phyloP scores from a whole-genome alignment of 2,329 filamentous ascomycete species.

The Claviceps purpurea region DNA sequence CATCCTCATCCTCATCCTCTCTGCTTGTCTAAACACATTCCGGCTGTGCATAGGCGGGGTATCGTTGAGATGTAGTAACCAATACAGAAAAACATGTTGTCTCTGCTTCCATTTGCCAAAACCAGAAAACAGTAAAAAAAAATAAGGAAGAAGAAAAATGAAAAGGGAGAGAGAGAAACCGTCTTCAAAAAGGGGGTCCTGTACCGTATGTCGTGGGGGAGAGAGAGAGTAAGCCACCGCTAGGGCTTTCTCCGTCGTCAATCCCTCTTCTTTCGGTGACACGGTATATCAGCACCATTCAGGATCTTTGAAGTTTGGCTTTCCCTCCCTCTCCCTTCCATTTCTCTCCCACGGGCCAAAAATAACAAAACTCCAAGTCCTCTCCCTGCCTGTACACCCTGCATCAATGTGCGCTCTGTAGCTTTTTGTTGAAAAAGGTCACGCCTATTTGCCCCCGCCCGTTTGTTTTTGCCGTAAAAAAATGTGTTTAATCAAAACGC shows the following conservation, averaged over 20 bases:
- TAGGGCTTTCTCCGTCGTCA: no score
- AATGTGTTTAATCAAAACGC: constrained; percentile 3
- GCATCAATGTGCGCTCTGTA: constrained; percentile 9
- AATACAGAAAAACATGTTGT: constrained; percentile 17
- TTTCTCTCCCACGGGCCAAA: background rate
- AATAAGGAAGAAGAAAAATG: constrained; percentile 5
- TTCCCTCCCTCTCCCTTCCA: background rate
- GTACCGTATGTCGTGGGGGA: no score
- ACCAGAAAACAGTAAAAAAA: constrained; percentile 10
- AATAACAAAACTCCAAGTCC: background rate
- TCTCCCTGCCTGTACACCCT: background rate
- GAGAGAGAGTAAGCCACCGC: no score
- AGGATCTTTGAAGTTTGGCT: no score
- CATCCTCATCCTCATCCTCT: background rate
- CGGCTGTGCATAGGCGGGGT: constrained; percentile 18
- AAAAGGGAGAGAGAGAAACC: no score
- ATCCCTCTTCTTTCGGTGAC: no score
- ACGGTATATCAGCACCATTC: no score
- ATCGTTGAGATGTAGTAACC: constrained; percentile 25
- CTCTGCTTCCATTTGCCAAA: constrained; percentile 15
- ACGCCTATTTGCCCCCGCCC: constrained; percentile 11
- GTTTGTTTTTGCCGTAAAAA: constrained; percentile 6
- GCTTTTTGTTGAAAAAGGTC: constrained; percentile 30
- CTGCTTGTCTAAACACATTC: constrained; percentile 8
- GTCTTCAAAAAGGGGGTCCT: no score